Evolutionary conservation across 2,329 filamentous ascomycete genomes (phyloP), one percentile per base, ranked within the genome.

Genomic region (Trichoderma hamatum): DNA sequence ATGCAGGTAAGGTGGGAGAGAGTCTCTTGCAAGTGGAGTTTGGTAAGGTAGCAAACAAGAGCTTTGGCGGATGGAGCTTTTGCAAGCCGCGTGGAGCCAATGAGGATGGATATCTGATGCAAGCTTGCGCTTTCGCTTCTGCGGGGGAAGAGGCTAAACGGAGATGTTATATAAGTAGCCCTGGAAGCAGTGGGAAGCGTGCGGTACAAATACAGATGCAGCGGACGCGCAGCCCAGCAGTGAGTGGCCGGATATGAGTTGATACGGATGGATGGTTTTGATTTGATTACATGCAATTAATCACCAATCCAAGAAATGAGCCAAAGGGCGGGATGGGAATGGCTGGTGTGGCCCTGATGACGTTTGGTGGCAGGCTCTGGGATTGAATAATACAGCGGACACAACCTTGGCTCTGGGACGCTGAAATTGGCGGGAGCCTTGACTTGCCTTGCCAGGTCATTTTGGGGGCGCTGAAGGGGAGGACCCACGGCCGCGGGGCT

Each of bases 341-440:
- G 26, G 30, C n/a, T 54, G 34, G 65, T 61, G 56, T 52, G 56
- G 43, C 55, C 56, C 56, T 68, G 66, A 68, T 68, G 66, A 68
- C 66, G 66, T 68, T 68, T 16, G 16, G 16, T 21, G 24, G 30
- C 54, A 59, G 55, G 30, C 16, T 13, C 24, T 13, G 9, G 58
- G 39, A 19, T 60, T 26, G 36, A 26, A 26, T 46, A 36, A 19
- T 46, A 21, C 16, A 16, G 16, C n/a, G 28, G 54, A 19, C 28
- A 11, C 28, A 58, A 49, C 46, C 46, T 49, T 49, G 46, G 46
- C 21, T 32, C 52, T 28, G 49, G 24, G 49, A 52, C 16, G 19
- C n/a, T 26, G 52, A 10, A 32, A 32, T 26, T 56, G 52, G 30
- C n/a, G n/a, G n/a, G n/a, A n/a, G n/a, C n/a, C n/a, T n/a, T n/a